A percentile compares a stretch with the other conserved stretches of the same genome.
Evolutionary conservation across 2,329 filamentous ascomycete genomes (phyloP).

Genomic region (Ophiostoma angusticollis): DNA sequence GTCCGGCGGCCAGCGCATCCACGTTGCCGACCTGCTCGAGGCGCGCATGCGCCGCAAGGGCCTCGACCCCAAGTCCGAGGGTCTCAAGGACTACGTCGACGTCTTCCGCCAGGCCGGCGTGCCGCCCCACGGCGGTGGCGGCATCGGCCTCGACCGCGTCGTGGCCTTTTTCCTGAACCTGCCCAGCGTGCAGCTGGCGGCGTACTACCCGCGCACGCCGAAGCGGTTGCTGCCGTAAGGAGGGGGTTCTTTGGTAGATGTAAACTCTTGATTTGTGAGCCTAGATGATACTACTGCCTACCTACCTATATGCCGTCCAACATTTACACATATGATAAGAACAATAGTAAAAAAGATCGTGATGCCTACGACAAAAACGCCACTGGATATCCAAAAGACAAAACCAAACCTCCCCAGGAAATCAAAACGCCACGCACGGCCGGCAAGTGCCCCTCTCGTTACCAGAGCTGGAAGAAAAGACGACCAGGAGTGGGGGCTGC

Average conservation of each 20-base stretch:
- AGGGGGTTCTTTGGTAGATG: too few relatives aligned
- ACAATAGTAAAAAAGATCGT: background rate
- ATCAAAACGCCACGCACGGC: too few relatives aligned
- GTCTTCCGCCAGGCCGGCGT: constrained; percentile 69
- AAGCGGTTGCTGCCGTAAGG: constrained; percentile 42
- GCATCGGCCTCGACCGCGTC: constrained; percentile 79
- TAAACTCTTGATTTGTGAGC: too few relatives aligned
- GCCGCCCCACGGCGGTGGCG: constrained; percentile 77
- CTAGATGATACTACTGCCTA: background rate
- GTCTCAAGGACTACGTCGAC: constrained; percentile 79
- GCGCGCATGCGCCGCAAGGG: constrained; percentile 66
- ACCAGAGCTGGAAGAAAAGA: too few relatives aligned
- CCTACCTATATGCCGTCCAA: too few relatives aligned
- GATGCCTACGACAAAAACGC: background rate
- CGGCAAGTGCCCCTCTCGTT: too few relatives aligned
- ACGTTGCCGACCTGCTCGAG: constrained; percentile 63
- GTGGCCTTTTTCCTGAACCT: constrained; percentile 51
- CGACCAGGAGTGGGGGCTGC: too few relatives aligned
- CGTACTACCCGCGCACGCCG: constrained; percentile 46
- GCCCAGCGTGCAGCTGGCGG: constrained; percentile 44
- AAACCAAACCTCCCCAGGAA: background rate
- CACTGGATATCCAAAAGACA: constrained; percentile 3
- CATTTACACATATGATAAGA: background rate
- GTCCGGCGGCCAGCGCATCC: constrained; percentile 83
- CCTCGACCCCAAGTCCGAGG: constrained; percentile 57